Evolutionary conservation across 768 basidiomycete genomes (phyloP).

Genomic region (Dentipellis fragilis): DNA sequence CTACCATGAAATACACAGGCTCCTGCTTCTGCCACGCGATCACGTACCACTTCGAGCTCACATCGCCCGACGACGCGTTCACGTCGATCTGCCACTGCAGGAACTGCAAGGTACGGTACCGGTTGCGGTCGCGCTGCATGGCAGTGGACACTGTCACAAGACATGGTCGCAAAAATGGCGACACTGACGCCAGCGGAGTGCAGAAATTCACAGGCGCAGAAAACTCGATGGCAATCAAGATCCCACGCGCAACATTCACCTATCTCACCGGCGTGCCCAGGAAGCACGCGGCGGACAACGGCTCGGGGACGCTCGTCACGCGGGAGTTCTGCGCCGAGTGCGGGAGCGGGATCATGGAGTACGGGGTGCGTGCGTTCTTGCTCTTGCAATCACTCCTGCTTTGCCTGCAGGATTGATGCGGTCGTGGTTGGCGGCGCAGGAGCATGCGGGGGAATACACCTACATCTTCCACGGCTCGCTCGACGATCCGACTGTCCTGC

Average conservation of each 20-base stretch:
- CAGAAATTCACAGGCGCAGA: neutral
- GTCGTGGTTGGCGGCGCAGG: too few species aligned
- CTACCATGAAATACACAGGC: conserved; percentile 3
- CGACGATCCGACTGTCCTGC: conserved; percentile 13
- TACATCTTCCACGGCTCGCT: conserved; percentile 13
- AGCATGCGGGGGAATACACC: neutral
- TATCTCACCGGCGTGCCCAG: conserved; percentile 6
- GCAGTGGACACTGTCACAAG: too few species aligned
- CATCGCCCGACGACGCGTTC: conserved; percentile 12
- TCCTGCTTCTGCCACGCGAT: conserved; percentile 15
- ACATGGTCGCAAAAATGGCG: too few species aligned
- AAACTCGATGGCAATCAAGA: neutral
- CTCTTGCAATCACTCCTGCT: too few species aligned
- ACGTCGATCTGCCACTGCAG: conserved; percentile 16
- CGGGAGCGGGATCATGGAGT: conserved; percentile 14
- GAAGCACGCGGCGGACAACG: conserved; percentile 15
- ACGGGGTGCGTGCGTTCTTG: conserved; percentile 7
- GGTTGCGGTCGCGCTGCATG: too few species aligned
- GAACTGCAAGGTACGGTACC: conserved; percentile 15
- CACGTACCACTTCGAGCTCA: conserved; percentile 9
- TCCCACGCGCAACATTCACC: neutral
- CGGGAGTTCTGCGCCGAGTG: conserved; percentile 15
- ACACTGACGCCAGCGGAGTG: neutral
- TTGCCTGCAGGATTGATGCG: neutral
- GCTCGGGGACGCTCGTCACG: conserved; percentile 7